Evolutionary conservation across 140 eudicot genomes (phyloP).

Genomic region (Stevia rebaudiana): DNA sequence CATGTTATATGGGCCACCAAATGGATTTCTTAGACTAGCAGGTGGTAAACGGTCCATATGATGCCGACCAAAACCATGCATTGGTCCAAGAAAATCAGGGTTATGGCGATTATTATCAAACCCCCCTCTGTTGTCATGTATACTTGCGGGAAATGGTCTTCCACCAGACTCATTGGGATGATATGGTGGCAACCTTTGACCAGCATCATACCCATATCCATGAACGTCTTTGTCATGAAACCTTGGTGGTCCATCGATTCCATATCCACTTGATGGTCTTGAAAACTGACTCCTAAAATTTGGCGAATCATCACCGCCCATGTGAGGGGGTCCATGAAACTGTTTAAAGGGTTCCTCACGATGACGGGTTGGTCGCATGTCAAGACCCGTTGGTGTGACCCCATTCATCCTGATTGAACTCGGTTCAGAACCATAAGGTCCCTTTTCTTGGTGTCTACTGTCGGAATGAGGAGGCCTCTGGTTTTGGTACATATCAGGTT

Average conservation of each 20-base stretch:
- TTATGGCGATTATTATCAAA: slow-evolving; percentile 30
- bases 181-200: slow-evolving; percentile 40
- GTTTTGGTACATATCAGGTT: slow-evolving; percentile 39
- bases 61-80: slow-evolving; percentile 59
- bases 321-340: slow-evolving; percentile 39
- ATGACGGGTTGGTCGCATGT: slow-evolving; percentile 33
- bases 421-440: slow-evolving; percentile 42
- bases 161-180: slow-evolving; percentile 41
- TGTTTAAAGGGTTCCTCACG: slow-evolving; percentile 34
- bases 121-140: slow-evolving; percentile 44
- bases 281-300: slow-evolving; percentile 38
- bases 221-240: slow-evolving; percentile 43
- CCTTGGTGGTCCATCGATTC: slow-evolving; percentile 37
- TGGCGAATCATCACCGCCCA: slow-evolving; percentile 36
- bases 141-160: slow-evolving; percentile 33
- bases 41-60: slow-evolving; percentile 48
- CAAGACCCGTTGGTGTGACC: slow-evolving; percentile 33
- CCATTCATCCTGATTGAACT: slow-evolving; percentile 40
- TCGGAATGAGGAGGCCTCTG: slow-evolving; percentile 47
- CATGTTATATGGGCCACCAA: slow-evolving; percentile 43
- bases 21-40: slow-evolving; percentile 54
- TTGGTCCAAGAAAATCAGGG: slow-evolving; percentile 46
- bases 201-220: slow-evolving; percentile 44
- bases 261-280: slow-evolving; percentile 36
- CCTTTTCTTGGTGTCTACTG: slow-evolving; percentile 44